phyloP scores from a whole-genome alignment of 208 protist genomes.

The Acanthamoeba castellanii region DNA sequence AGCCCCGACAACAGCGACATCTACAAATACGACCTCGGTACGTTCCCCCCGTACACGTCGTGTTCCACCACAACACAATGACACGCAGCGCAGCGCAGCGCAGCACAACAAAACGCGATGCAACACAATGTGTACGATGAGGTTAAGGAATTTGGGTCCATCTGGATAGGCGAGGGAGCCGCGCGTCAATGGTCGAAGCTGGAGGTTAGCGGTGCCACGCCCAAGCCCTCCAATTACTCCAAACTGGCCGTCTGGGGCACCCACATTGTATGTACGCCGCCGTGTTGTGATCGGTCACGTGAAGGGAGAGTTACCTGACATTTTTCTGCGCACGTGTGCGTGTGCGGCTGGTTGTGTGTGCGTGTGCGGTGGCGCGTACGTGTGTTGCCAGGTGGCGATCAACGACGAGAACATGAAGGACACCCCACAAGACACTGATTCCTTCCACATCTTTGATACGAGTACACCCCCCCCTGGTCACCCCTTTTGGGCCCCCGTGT shows the following conservation, averaged over 20 bases:
- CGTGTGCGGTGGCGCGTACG: too few species aligned
- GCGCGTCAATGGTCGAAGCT: not conserved
- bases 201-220: not conserved
- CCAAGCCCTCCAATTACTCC: not conserved
- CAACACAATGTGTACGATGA: not conserved
- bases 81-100: not conserved
- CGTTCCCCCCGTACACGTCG: not conserved
- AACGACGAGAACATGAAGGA: not conserved
- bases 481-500: too few species aligned
- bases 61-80: not conserved
- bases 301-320: not conserved
- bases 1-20: not conserved
- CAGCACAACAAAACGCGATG: too few species aligned
- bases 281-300: not conserved
- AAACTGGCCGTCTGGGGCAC: not conserved
- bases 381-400: not conserved
- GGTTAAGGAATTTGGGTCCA: not conserved
- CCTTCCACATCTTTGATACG: not conserved
- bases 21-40: constrained; percentile 35
- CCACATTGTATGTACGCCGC: not conserved
- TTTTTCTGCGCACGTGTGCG: too few species aligned
- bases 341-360: too few species aligned
- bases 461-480: not conserved
- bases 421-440: not conserved
- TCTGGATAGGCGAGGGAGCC: not conserved